These are phyloP conservation scores for Mycena metata DNA, from an alignment of 768 basidiomycete species.

Conservation along the genomic window DNA sequence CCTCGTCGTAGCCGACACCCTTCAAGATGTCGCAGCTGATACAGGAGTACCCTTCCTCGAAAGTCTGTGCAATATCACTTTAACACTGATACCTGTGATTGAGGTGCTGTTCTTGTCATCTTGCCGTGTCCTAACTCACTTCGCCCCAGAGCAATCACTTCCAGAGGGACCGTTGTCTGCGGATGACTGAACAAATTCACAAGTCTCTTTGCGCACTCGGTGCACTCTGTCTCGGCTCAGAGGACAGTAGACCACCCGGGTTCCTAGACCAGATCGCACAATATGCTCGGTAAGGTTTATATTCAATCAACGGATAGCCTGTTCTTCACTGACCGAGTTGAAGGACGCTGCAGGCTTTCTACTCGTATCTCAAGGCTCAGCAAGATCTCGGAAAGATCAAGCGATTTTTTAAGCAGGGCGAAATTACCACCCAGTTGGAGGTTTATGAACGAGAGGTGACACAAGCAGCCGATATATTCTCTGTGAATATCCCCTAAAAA, in stretches of 20 bases:
- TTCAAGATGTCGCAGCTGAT: not conserved
- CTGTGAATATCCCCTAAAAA: not conserved
- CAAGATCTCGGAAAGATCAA: conserved; percentile 12
- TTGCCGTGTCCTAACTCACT: not conserved
- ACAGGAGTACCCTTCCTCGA: conserved; percentile 5
- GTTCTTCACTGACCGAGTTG: not conserved
- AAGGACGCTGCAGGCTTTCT: conserved; percentile 6
- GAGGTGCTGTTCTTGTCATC: not conserved
- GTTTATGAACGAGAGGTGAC: not conserved
- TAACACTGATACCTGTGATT: not conserved
- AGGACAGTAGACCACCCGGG: not conserved
- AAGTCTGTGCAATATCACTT: not conserved
- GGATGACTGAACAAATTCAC: conserved; percentile 14
- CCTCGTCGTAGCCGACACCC: not conserved
- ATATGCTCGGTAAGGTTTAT: not conserved
- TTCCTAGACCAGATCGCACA: conserved; percentile 12
- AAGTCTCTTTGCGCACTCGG: not conserved
- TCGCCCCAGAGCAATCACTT: not conserved
- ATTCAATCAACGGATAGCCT: not conserved
- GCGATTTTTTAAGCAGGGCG: conserved; percentile 19
- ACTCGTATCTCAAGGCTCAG: not conserved
- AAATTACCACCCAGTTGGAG: conserved; percentile 10
- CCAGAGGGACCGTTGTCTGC: conserved; percentile 10
- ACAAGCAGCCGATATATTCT: not conserved
- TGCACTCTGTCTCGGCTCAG: not conserved